Base-by-base conservation (phyloP, 805 yeast species). In the Starmerella potacharoeniae region DNA sequence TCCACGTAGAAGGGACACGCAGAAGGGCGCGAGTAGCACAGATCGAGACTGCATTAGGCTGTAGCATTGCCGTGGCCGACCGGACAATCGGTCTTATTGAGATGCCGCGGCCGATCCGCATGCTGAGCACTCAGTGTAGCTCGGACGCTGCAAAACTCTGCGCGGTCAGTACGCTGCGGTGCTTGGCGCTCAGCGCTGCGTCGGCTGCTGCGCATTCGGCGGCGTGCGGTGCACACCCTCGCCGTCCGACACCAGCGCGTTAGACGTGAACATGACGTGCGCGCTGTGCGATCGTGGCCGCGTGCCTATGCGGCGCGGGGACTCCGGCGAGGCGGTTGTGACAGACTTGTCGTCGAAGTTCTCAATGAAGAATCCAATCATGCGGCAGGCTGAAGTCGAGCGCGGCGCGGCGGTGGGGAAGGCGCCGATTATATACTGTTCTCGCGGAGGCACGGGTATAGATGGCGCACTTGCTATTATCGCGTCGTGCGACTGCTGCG, bases 301-400 rank as follows among this genome's bases (percentile, higher is more conserved):
- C 40, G 52, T 49, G 36, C 37, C 11, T 9, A 22, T 33, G 39
- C 33, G 34, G 47, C 29, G 47, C 40, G 52, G 47, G 8, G 49
- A 46, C n/a, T 22, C 42, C 14, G 35, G 35, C 13, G 33, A 17
- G 28, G 39, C 28, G 16, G 33, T 8, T n/a, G 49, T 4, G 9
- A 14, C 39, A 6, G 29, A 29, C 40, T 53, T 55, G 31, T 8
- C 30, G 16, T 52, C 52, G 35, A 58, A 58, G 44, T 58, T 52
- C 39, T 58, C 61, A 11, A 46, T 46, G 41, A 58, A 58, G 29
- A 54, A 54, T 14, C 58, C 57, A 9, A 51, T 47, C 61, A 58
- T 58, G 29, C n/a, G 39, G 13, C 8, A 10, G 13, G 8, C 13
- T 44, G 48, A n/a, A 28, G 6, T 44, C 8, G 22, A n/a, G 22